Evolutionary conservation across 768 basidiomycete genomes (phyloP).

Genomic region (Gyrodon lividus): DNA sequence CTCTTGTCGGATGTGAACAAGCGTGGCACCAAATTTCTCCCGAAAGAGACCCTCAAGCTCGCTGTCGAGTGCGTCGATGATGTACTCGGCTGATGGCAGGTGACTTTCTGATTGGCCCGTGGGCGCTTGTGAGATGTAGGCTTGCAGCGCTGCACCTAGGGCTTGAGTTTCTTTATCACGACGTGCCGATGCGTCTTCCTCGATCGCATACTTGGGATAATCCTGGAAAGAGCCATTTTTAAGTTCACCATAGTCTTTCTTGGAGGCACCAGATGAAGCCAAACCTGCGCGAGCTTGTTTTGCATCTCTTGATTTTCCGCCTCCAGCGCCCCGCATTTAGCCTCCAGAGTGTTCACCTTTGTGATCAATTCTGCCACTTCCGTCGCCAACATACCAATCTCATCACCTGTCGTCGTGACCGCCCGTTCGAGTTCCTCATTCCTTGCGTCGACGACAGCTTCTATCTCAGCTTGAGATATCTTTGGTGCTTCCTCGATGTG

Average conservation of each 20-base stretch:
- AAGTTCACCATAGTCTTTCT: not conserved
- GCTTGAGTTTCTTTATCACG: constrained; percentile 31
- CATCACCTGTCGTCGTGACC: constrained; percentile 21
- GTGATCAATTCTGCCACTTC: constrained; percentile 33
- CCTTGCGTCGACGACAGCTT: constrained; percentile 25
- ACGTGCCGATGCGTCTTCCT: constrained; percentile 14
- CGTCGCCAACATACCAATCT: constrained; percentile 32
- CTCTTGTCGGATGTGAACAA: constrained; percentile 24
- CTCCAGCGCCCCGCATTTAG: constrained; percentile 21
- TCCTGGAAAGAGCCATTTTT: constrained; percentile 12
- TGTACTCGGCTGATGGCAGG: constrained; percentile 30
- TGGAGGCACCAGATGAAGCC: constrained; percentile 2
- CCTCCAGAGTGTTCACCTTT: constrained; percentile 26
- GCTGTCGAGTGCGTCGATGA: constrained; percentile 26
- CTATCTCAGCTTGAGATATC: constrained; percentile 22
- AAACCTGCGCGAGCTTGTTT: constrained; percentile 25
- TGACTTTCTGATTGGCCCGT: constrained; percentile 7
- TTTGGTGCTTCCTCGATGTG: constrained; percentile 15
- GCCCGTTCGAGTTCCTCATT: constrained; percentile 16
- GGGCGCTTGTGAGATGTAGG: constrained; percentile 31
- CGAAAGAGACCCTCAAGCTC: constrained; percentile 26
- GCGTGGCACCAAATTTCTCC: constrained; percentile 20
- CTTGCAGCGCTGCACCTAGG: constrained; percentile 29
- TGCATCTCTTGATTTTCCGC: constrained; percentile 29
- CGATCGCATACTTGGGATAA: constrained; percentile 7